phyloP scores from a whole-genome alignment of 768 basidiomycete species.

The Fomitopsis pulvina region DNA sequence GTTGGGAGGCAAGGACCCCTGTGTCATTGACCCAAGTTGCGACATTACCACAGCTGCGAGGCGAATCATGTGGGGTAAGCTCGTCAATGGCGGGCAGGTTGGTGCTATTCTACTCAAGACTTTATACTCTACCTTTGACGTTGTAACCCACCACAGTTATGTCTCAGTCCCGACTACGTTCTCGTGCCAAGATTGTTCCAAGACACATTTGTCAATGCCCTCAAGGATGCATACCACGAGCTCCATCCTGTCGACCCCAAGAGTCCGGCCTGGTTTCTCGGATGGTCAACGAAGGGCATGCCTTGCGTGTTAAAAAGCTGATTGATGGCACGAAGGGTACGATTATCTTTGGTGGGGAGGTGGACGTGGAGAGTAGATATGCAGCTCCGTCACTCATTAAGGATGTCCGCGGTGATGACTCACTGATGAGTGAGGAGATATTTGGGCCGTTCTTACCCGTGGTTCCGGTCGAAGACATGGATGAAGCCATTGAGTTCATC shows the following conservation, averaged over 20 bases:
- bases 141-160: conserved; percentile 48
- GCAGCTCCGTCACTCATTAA: conserved; percentile 71
- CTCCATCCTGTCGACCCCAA: conserved; percentile 48
- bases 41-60: conserved; percentile 60
- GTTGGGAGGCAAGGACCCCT: conserved; percentile 46
- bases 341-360: conserved; percentile 57
- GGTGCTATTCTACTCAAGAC: not conserved
- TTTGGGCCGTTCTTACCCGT: conserved; percentile 82
- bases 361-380: conserved; percentile 46
- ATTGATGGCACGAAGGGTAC: conserved; percentile 63
- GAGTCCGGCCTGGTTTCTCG: conserved; percentile 39
- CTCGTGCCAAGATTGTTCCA: conserved; percentile 37
- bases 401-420: conserved; percentile 55
- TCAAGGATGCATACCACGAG: conserved; percentile 37
- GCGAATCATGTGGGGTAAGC: conserved; percentile 81
- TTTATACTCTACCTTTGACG: too few species aligned
- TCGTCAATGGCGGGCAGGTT: conserved; percentile 57
- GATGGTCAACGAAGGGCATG: conserved; percentile 49
- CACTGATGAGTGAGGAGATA: conserved; percentile 76
- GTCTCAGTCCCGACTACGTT: conserved; percentile 55
- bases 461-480: conserved; percentile 60
- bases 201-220: conserved; percentile 31
- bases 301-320: conserved; percentile 51
- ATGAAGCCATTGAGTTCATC: conserved; percentile 66
- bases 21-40: conserved; percentile 55